Percentiles rank a stretch among this genome's conserved stretches.
phyloP scores from a whole-genome alignment of 2,329 filamentous ascomycete species.

The Nothophaeocryptopus gaeumannii region DNA sequence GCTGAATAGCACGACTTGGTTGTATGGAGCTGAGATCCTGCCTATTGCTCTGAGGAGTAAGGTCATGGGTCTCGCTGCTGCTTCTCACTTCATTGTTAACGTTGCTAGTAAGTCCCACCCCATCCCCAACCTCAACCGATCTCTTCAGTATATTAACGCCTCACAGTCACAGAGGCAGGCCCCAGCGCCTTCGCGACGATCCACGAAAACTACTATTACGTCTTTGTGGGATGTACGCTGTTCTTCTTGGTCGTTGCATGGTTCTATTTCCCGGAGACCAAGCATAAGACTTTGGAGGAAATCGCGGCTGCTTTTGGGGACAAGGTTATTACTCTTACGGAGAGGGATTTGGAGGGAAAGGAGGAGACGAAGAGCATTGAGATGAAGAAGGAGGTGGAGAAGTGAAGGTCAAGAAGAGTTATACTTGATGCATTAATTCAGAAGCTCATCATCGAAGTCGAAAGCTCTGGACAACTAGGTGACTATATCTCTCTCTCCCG shows the following conservation, averaged over 20 bases:
- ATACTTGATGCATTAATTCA: too few species aligned
- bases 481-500: too few species aligned
- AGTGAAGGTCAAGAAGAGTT: too few species aligned
- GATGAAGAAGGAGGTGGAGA: background rate
- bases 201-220: conserved; percentile 60
- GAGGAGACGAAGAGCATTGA: conserved; percentile 4
- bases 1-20: conserved; percentile 29
- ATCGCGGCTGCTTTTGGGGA: conserved; percentile 35
- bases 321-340: conserved; percentile 31
- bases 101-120: conserved; percentile 16
- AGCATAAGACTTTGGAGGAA: conserved; percentile 33
- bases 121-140: too few species aligned
- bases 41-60: conserved; percentile 54
- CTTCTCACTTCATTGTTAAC: conserved; percentile 47
- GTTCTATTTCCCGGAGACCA: conserved; percentile 51
- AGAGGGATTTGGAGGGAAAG: conserved; percentile 28
- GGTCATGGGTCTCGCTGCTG: conserved; percentile 55
- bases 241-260: conserved; percentile 55
- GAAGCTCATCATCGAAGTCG: too few species aligned
- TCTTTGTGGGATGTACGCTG: conserved; percentile 53
- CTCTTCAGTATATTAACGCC: background rate
- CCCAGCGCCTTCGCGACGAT: conserved; percentile 58
- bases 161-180: conserved; percentile 37
- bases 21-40: conserved; percentile 55
- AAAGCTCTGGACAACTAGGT: too few species aligned